phyloP scores from a whole-genome alignment of 2,329 filamentous ascomycete genomes.

The Aspergillus transmontanensis region DNA sequence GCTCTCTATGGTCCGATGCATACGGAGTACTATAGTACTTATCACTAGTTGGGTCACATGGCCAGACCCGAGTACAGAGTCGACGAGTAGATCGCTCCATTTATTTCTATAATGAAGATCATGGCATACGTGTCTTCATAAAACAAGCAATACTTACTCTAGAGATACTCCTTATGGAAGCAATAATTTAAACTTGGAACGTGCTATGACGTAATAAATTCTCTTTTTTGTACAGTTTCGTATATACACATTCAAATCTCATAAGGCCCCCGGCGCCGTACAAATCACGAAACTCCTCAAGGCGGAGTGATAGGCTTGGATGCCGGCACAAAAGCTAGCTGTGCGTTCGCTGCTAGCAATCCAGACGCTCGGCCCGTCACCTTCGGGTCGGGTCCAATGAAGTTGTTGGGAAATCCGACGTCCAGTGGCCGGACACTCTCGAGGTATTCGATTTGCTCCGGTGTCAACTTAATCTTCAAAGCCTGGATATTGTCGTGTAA shows the following conservation, averaged over 20 bases:
- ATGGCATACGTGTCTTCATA: too few relatives aligned
- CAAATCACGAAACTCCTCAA: background rate
- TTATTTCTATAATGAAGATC: too few relatives aligned
- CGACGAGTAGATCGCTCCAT: too few relatives aligned
- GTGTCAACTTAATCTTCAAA: constrained; percentile 49
- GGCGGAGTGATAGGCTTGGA: constrained; percentile 18
- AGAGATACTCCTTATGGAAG: background rate
- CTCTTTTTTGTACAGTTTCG: background rate
- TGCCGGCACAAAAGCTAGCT: constrained; percentile 24
- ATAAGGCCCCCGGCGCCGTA: background rate
- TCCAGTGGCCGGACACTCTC: constrained; percentile 65
- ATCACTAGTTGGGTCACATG: background rate
- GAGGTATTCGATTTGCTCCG: constrained; percentile 67
- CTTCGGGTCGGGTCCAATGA: constrained; percentile 48
- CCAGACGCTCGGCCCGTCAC: constrained; percentile 17
- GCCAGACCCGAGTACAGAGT: background rate
- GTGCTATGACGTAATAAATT: background rate
- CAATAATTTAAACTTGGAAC: background rate
- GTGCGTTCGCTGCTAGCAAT: constrained; percentile 14
- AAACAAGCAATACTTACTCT: background rate
- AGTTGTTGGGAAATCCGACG: constrained; percentile 66
- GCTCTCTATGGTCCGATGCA: background rate
- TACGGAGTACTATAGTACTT: too few relatives aligned
- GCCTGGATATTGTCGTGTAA: constrained; percentile 45
- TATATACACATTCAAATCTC: background rate